A percentile compares a stretch with the other conserved stretches of the same genome.
Conservation (phyloP, 352 stramenopile genomes). For the Globisporangium ultimum region DNA sequence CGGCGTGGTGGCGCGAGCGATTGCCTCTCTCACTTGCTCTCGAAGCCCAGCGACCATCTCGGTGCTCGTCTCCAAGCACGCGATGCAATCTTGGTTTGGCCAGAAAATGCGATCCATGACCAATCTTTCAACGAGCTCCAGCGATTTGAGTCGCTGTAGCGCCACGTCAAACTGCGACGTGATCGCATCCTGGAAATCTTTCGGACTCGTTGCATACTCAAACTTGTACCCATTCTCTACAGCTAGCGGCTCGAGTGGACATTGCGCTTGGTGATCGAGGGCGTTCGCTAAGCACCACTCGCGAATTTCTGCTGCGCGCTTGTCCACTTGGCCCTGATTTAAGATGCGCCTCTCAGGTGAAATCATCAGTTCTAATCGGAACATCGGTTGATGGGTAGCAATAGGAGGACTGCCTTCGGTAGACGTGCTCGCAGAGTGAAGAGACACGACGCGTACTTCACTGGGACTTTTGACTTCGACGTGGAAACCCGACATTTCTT, state of each 20-base stretch:
- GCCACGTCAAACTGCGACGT: constrained; percentile 78
- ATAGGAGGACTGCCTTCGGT: not conserved
- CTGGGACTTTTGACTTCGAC: constrained; percentile 47
- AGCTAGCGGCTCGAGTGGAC: constrained; percentile 46
- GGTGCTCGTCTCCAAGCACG: constrained; percentile 65
- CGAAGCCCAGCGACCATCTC: constrained; percentile 58
- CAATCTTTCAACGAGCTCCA: constrained; percentile 89
- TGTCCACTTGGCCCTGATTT: constrained; percentile 53
- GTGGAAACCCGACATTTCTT: constrained; percentile 59
- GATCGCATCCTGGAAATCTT: constrained; percentile 69
- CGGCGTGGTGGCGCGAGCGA: constrained; percentile 44
- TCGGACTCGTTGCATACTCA: constrained; percentile 65
- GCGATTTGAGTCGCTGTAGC: constrained; percentile 75
- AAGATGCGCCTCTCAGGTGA: constrained; percentile 46
- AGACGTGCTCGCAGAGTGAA: not conserved
- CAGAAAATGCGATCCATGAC: constrained; percentile 96
- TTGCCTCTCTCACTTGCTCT: constrained; percentile 38
- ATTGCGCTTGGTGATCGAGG: constrained; percentile 46
- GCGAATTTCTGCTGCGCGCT: constrained; percentile 49
- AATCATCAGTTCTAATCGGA: constrained; percentile 72
- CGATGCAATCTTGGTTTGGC: constrained; percentile 90
- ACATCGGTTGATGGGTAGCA: constrained; percentile 56
- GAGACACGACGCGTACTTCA: constrained; percentile 31
- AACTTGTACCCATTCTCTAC: constrained; percentile 60
- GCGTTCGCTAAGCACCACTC: constrained; percentile 60